Percentiles rank a stretch among this genome's conserved stretches.
These are phyloP conservation scores for Pascua sp. DNA, from an alignment of 1,284 basidiomycete genomes.

Conservation along the genomic window DNA sequence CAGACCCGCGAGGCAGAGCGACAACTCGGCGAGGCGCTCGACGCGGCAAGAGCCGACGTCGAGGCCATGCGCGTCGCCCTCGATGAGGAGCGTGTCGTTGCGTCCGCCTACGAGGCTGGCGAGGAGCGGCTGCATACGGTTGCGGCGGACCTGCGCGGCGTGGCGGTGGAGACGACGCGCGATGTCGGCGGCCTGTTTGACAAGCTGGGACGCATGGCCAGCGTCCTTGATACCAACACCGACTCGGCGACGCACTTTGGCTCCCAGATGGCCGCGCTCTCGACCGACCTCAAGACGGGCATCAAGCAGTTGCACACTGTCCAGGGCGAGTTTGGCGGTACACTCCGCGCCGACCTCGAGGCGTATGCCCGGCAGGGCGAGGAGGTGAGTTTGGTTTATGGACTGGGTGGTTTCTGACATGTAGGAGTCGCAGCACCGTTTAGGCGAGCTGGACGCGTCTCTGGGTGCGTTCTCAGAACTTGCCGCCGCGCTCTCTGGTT, in stretches of 20 bases:
- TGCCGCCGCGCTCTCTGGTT: slow-evolving; percentile 58
- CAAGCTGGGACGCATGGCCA: slow-evolving; percentile 78
- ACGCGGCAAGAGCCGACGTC: slow-evolving; percentile 59
- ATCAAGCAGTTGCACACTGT: slow-evolving; percentile 56
- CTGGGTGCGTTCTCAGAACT: slow-evolving; percentile 62
- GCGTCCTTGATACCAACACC: slow-evolving; percentile 63
- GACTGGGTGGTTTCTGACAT: slow-evolving; percentile 7
- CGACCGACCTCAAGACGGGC: slow-evolving; percentile 62
- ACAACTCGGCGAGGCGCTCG: slow-evolving; percentile 58
- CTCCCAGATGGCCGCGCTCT: slow-evolving; percentile 57
- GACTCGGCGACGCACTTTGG: slow-evolving; percentile 64
- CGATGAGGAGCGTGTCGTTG: slow-evolving; percentile 72
- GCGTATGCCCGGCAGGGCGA: slow-evolving; percentile 59
- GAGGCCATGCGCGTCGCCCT: slow-evolving; percentile 58
- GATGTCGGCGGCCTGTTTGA: slow-evolving; percentile 74
- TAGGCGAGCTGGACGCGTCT: slow-evolving; percentile 45
- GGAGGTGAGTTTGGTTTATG: slow-evolving; percentile 28
- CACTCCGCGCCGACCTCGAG: slow-evolving; percentile 59
- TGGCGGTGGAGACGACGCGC: slow-evolving; percentile 64
- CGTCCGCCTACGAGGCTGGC: slow-evolving; percentile 70
- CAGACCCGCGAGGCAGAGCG: slow-evolving; percentile 53
- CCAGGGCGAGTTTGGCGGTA: slow-evolving; percentile 45
- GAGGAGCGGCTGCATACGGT: slow-evolving; percentile 69
- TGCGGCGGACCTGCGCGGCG: slow-evolving; percentile 64
- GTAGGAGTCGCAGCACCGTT: slow-evolving; percentile 28